phyloP scores from a whole-genome alignment of 352 stramenopile genomes.

The Globisporangium ultimum region DNA sequence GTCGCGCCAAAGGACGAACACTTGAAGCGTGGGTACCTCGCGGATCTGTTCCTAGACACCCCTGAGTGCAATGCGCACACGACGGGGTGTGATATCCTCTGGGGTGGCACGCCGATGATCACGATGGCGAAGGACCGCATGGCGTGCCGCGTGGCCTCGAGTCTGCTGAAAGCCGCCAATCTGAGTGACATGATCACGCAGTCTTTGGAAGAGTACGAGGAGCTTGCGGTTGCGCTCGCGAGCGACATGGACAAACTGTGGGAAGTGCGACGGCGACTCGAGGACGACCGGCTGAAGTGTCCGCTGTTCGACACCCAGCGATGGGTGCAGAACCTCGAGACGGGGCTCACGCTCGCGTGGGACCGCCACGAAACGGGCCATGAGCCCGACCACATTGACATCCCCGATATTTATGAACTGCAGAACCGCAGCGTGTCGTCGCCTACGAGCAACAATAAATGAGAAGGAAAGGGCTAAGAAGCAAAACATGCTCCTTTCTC shows the following conservation, averaged over 20 bases:
- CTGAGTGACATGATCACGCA: conserved; percentile 77
- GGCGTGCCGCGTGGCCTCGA: conserved; percentile 85
- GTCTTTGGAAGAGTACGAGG: conserved; percentile 87
- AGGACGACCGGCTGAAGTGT: conserved; percentile 58
- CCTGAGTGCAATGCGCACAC: conserved; percentile 90
- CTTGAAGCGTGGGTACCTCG: conserved; percentile 81
- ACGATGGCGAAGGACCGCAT: conserved; percentile 90
- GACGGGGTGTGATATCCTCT: conserved; percentile 91
- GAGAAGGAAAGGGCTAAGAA: no score
- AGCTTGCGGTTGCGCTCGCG: conserved; percentile 86
- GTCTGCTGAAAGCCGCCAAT: conserved; percentile 77
- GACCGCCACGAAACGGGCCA: conserved; percentile 66
- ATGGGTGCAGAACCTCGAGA: conserved; percentile 87
- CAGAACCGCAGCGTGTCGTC: neutral
- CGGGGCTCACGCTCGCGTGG: conserved; percentile 62
- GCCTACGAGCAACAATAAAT: neutral
- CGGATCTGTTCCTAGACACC: conserved; percentile 93
- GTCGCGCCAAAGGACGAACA: conserved; percentile 90
- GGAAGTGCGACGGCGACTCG: conserved; percentile 64
- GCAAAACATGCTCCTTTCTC: neutral
- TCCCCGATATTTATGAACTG: conserved; percentile 71
- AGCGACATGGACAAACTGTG: conserved; percentile 85
- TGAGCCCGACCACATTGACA: conserved; percentile 72
- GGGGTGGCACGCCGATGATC: conserved; percentile 89
- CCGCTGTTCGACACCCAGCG: conserved; percentile 82